A percentile compares a stretch with the other conserved stretches of the same genome.
phyloP scores from a whole-genome alignment of 495 filamentous ascomycete species.

The Cercophora newfieldiana region DNA sequence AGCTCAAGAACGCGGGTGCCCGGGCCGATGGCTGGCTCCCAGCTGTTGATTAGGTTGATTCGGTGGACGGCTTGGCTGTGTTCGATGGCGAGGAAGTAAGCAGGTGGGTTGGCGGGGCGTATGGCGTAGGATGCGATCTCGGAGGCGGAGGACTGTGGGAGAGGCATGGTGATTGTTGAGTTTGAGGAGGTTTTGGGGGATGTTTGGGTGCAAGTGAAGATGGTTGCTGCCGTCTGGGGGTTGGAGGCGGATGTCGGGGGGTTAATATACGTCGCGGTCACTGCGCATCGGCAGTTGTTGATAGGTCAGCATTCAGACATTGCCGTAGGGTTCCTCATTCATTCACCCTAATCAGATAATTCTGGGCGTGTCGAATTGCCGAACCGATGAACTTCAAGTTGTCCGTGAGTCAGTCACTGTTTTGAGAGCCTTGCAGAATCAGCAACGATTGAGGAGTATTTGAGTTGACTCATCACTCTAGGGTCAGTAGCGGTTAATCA shows the following conservation, averaged over 20 bases:
- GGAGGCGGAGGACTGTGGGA: conserved; percentile 21
- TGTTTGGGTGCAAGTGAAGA: too few species aligned
- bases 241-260: neutral
- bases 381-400: too few species aligned
- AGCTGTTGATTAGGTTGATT: conserved; percentile 40
- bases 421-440: too few species aligned
- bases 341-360: too few species aligned
- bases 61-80: conserved; percentile 48
- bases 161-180: conserved; percentile 7
- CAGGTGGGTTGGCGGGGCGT: conserved; percentile 27
- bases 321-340: too few species aligned
- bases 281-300: too few species aligned
- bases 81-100: conserved; percentile 33
- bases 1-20: conserved; percentile 52
- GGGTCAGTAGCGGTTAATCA: neutral
- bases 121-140: conserved; percentile 33
- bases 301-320: too few species aligned
- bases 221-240: too few species aligned
- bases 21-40: conserved; percentile 31
- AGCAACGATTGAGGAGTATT: too few species aligned
- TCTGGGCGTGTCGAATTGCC: too few species aligned
- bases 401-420: too few species aligned
- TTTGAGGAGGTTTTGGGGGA: neutral
- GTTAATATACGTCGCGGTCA: neutral
- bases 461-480: too few species aligned